These are phyloP conservation scores for Ceratocystis cacaofunesta DNA, from an alignment of 2,329 filamentous ascomycete species.

Conservation along the genomic window DNA sequence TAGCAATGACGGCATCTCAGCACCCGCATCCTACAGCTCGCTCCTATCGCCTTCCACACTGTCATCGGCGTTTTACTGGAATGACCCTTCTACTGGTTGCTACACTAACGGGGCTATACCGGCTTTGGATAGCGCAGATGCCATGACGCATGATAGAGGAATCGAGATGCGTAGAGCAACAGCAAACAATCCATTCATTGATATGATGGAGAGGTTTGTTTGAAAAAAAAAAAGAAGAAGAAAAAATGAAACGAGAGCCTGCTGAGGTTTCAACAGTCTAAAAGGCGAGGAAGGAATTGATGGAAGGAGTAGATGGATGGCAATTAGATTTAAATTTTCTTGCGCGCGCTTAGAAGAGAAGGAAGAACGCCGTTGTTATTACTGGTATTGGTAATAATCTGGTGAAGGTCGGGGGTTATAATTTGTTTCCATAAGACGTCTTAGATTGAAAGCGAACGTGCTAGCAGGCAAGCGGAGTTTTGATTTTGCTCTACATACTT, in stretches of 20 bases:
- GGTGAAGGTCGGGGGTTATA: background rate
- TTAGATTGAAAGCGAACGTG: background rate
- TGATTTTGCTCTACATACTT: background rate
- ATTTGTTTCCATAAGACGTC: background rate
- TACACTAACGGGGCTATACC: background rate
- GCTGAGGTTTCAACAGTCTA: background rate
- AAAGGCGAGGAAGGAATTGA: background rate
- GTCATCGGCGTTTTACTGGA: background rate
- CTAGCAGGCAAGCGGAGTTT: background rate
- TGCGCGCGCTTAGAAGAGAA: background rate
- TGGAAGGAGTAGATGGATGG: background rate
- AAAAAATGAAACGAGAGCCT: background rate
- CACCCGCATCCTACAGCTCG: background rate
- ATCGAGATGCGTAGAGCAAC: background rate
- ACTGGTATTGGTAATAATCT: background rate
- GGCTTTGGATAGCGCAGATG: background rate
- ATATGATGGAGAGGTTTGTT: background rate
- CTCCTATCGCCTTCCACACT: background rate
- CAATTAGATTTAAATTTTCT: background rate
- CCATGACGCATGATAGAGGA: background rate
- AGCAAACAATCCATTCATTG: background rate
- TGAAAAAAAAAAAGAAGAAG: background rate
- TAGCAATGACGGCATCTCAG: background rate
- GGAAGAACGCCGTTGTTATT: background rate
- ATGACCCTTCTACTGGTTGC: background rate